Conservation (phyloP, 73 alveolate species). For the Uronychia binucleata region DNA sequence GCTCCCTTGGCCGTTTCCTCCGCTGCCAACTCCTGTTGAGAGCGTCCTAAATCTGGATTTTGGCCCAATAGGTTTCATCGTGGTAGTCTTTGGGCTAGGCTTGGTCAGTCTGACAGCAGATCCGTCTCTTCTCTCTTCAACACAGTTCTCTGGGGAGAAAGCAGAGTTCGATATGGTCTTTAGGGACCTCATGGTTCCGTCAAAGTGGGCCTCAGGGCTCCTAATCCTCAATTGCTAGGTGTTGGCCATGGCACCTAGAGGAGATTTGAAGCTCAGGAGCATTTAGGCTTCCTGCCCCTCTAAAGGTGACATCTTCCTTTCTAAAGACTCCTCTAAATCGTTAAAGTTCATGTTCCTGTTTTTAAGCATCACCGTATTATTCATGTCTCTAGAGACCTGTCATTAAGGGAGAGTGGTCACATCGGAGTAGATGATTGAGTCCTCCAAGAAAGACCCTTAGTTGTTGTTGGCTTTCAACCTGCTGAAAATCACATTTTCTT, state of each 20-base stretch:
- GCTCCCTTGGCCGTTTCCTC: too few species aligned
- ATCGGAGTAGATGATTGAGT: neutral
- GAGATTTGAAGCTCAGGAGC: neutral
- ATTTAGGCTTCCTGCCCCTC: neutral
- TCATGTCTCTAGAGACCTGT: neutral
- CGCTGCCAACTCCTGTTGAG: neutral
- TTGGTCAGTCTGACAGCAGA: neutral
- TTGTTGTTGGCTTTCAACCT: neutral
- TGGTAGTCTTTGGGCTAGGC: neutral
- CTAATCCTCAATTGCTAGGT: neutral
- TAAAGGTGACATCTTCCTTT: neutral
- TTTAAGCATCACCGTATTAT: neutral
- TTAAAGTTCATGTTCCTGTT: neutral
- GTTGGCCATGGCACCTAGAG: neutral
- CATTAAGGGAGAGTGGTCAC: too few species aligned
- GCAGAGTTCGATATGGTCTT: neutral
- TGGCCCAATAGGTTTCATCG: neutral
- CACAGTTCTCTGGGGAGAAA: neutral
- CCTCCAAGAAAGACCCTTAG: neutral
- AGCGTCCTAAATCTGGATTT: neutral
- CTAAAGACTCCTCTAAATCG: neutral
- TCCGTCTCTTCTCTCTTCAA: neutral
- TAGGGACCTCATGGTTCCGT: neutral
- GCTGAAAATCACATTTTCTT: neutral
- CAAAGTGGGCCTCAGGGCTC: neutral